Evolutionary conservation across 2,329 filamentous ascomycete genomes (phyloP).

Genomic region (Apiospora malaysiana): DNA sequence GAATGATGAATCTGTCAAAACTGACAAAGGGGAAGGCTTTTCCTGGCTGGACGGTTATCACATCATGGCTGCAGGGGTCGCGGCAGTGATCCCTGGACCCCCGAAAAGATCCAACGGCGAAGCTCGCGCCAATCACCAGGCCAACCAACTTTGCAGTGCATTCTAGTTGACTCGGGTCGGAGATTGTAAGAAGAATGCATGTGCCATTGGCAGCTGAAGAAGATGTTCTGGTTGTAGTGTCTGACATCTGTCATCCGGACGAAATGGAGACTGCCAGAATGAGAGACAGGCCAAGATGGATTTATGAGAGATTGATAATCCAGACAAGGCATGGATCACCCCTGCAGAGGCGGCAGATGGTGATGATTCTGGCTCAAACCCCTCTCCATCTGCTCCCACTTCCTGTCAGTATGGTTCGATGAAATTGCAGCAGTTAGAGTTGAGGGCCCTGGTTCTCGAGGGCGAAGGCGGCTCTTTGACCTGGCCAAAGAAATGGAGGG

Average conservation of each 20-base stretch:
- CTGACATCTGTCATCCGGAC: not conserved
- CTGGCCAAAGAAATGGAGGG: not conserved
- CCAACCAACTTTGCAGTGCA: not conserved
- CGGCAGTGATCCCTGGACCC: constrained; percentile 5
- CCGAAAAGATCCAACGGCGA: constrained; percentile 5
- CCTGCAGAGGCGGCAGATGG: not conserved
- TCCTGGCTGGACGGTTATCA: not conserved
- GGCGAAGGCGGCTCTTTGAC: not conserved
- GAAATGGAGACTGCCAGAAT: not conserved
- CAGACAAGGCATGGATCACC: constrained; percentile 4
- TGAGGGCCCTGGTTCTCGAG: not conserved
- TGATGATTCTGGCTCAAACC: not conserved
- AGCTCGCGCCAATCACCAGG: constrained; percentile 5
- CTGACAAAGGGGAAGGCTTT: not conserved
- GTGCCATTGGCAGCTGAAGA: not conserved
- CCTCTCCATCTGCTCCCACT: not conserved
- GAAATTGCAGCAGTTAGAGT: not conserved
- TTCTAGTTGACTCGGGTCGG: not conserved
- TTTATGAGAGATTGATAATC: constrained; percentile 4
- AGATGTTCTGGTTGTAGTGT: not conserved
- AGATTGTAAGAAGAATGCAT: not conserved
- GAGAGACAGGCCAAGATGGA: not conserved
- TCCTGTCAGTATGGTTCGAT: not conserved
- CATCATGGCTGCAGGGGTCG: constrained; percentile 6
- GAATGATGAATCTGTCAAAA: not conserved